A percentile compares a stretch with the other conserved stretches of the same genome.
Evolutionary conservation across 2,329 filamentous ascomycete species (phyloP).

Genomic region (Trichoderma atrobrunneum): DNA sequence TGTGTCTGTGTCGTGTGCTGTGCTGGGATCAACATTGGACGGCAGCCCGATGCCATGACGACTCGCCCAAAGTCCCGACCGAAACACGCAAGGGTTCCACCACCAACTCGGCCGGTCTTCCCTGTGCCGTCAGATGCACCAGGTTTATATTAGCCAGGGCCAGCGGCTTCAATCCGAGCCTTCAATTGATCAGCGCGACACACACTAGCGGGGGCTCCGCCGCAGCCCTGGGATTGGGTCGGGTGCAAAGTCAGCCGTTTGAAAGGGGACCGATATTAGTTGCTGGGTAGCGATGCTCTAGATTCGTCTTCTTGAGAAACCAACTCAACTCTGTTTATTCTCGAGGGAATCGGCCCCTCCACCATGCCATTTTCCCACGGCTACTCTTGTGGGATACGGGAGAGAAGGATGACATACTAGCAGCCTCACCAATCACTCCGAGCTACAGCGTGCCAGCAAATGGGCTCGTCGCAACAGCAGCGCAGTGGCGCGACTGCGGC

Average conservation of each 20-base stretch:
- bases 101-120: neutral
- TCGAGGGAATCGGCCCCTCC: neutral
- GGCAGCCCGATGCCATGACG: neutral
- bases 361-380: neutral
- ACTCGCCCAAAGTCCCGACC: neutral
- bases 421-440: neutral
- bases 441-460: neutral
- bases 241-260: constrained; percentile 1
- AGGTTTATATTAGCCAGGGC: constrained; percentile 14
- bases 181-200: neutral
- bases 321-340: neutral
- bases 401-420: constrained; percentile 10
- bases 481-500: constrained; percentile 11
- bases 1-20: neutral
- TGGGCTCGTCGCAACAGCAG: constrained; percentile 1
- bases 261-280: constrained; percentile 2
- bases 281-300: neutral
- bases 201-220: constrained; percentile 11
- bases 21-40: neutral
- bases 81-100: neutral
- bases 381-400: neutral
- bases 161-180: neutral
- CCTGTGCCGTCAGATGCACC: constrained; percentile 11
- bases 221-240: constrained; percentile 11
- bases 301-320: neutral